Conservation (phyloP, 441 rosid genomes). For the Brassica balearica region DNA sequence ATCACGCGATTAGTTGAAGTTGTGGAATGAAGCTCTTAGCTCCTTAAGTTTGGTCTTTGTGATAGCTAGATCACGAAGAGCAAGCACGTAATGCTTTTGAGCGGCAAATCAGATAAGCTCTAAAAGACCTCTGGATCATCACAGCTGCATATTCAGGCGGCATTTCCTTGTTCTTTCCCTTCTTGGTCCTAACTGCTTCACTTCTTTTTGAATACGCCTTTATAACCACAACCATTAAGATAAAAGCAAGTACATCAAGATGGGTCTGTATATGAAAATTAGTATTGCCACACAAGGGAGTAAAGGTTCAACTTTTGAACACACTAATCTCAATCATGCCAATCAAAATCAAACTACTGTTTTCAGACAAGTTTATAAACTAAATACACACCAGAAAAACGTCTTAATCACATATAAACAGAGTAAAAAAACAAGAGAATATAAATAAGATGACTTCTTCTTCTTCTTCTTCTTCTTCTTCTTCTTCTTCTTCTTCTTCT, state of each 20-base stretch:
- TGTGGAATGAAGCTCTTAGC: constrained; percentile 74
- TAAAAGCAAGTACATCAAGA: too few species aligned
- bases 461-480: constrained; percentile 60
- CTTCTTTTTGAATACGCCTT: constrained; percentile 86
- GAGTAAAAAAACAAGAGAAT: constrained; percentile 8
- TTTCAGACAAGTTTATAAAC: constrained; percentile 11
- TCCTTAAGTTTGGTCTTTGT: constrained; percentile 93
- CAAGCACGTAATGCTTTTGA: constrained; percentile 83
- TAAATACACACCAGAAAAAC: neutral
- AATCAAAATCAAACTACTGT: neutral
- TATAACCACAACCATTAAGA: constrained; percentile 19
- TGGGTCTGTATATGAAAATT: neutral
- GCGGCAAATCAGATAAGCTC: constrained; percentile 79
- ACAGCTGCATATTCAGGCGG: constrained; percentile 75
- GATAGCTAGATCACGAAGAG: constrained; percentile 86
- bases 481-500: constrained; percentile 44
- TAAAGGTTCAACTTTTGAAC: constrained; percentile 29
- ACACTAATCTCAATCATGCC: constrained; percentile 15
- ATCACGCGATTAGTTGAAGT: constrained; percentile 73
- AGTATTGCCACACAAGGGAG: neutral
- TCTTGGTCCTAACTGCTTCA: constrained; percentile 52
- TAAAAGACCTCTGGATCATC: constrained; percentile 79
- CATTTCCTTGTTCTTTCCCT: constrained; percentile 85
- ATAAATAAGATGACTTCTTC: constrained; percentile 30
- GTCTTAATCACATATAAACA: constrained; percentile 1